Conservation (phyloP, 1,284 basidiomycete species). For the Erythrobasidium hasegawianum region DNA sequence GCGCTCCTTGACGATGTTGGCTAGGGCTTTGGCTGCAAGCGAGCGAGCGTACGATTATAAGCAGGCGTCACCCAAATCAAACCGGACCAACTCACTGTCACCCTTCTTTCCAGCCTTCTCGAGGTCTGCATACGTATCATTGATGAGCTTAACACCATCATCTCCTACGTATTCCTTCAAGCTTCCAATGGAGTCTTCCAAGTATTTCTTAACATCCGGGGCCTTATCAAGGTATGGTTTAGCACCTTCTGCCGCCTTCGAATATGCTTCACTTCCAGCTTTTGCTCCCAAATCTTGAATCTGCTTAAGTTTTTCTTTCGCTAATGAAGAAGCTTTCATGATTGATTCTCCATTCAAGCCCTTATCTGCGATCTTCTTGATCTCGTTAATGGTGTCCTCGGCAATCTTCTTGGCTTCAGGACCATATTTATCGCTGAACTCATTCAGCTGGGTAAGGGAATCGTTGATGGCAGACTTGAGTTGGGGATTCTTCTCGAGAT, state of each 20-base stretch:
- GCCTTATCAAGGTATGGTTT: constrained; percentile 42
- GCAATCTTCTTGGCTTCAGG: constrained; percentile 43
- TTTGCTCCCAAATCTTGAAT: constrained; percentile 38
- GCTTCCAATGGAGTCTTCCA: constrained; percentile 36
- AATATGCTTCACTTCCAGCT: constrained; percentile 43
- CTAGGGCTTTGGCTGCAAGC: constrained; percentile 52
- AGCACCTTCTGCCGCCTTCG: constrained; percentile 37
- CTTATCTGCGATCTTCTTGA: constrained; percentile 36
- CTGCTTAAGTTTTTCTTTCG: constrained; percentile 40
- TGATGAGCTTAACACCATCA: constrained; percentile 42
- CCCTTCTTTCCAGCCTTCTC: constrained; percentile 40
- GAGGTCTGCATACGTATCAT: constrained; percentile 41
- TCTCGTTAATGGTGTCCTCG: constrained; percentile 38
- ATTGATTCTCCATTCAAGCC: constrained; percentile 42
- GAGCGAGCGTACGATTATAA: constrained; percentile 52
- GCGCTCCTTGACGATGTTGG: constrained; percentile 51
- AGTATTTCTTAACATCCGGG: constrained; percentile 42
- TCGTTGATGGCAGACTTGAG: constrained; percentile 40
- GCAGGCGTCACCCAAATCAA: no score
- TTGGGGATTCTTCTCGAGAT: constrained; percentile 42
- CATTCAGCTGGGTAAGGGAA: constrained; percentile 39
- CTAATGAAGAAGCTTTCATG: constrained; percentile 39
- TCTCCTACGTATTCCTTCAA: constrained; percentile 40
- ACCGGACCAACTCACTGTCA: constrained; percentile 22
- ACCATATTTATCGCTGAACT: constrained; percentile 44